Evolutionary conservation across 2,329 filamentous ascomycete species (phyloP).

Genomic region (Paecilomyces sp.): DNA sequence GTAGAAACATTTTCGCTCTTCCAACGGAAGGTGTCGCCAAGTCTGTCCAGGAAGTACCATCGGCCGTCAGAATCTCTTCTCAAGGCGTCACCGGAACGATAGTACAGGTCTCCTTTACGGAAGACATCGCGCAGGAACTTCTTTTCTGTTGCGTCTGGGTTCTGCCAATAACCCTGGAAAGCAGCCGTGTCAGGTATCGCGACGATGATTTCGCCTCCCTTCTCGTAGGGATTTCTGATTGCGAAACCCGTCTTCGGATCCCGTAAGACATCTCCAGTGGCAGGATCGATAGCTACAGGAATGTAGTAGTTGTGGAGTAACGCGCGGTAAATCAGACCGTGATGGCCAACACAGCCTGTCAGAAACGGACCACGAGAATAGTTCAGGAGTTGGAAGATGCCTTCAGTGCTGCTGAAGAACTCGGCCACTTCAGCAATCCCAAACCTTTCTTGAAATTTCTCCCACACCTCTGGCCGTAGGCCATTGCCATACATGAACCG

Average conservation of each 20-base stretch:
- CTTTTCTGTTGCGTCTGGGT: slow-evolving; percentile 58
- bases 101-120: slow-evolving; percentile 60
- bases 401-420: slow-evolving; percentile 74
- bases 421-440: slow-evolving; percentile 52
- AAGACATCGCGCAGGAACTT: slow-evolving; percentile 62
- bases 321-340: slow-evolving; percentile 55
- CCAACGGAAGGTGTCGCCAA: slow-evolving; percentile 48
- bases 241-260: slow-evolving; percentile 64
- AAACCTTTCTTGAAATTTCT: slow-evolving; percentile 43
- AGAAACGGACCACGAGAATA: slow-evolving; percentile 55
- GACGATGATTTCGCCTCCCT: slow-evolving; percentile 72
- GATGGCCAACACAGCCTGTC: slow-evolving; percentile 61
- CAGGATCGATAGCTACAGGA: slow-evolving; percentile 62
- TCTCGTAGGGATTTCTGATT: slow-evolving; percentile 53
- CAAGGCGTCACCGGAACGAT: slow-evolving; percentile 61
- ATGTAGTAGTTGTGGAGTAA: slow-evolving; percentile 50
- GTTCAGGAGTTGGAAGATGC: slow-evolving; percentile 58
- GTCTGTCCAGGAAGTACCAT: slow-evolving; percentile 63
- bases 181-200: slow-evolving; percentile 48
- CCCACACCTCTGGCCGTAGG: slow-evolving; percentile 58
- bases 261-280: slow-evolving; percentile 59
- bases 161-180: slow-evolving; percentile 66
- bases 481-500: slow-evolving; percentile 44
- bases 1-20: slow-evolving; percentile 62
- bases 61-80: slow-evolving; percentile 55